Conservation (phyloP, 495 filamentous ascomycete species). For the Aspergillus ellipticus region DNA sequence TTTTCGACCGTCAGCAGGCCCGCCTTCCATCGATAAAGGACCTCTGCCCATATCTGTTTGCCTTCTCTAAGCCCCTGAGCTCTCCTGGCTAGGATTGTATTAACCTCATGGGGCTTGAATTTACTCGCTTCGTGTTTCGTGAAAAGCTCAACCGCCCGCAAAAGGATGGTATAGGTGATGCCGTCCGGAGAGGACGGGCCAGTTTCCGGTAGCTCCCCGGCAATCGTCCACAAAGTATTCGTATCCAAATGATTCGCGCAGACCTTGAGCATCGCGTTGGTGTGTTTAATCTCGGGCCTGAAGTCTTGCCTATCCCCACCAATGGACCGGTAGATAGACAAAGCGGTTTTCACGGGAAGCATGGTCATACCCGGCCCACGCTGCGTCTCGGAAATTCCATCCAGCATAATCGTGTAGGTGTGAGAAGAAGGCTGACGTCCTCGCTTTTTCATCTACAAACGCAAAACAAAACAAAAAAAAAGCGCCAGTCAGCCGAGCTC, state of each 20-base stretch:
- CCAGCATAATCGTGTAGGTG: slow-evolving; percentile 81
- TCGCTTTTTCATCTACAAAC: slow-evolving; percentile 88
- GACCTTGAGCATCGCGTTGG: slow-evolving; percentile 79
- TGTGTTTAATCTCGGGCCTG: slow-evolving; percentile 69
- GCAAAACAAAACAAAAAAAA: no score
- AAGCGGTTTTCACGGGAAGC: slow-evolving; percentile 57
- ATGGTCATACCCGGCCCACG: slow-evolving; percentile 28
- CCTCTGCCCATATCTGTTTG: slow-evolving; percentile 74
- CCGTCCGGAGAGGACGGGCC: slow-evolving; percentile 59
- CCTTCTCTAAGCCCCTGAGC: slow-evolving; percentile 50
- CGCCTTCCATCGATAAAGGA: slow-evolving; percentile 65
- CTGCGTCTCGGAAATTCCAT: slow-evolving; percentile 60
- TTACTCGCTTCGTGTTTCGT: slow-evolving; percentile 21
- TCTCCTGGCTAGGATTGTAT: slow-evolving; percentile 32
- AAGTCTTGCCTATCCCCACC: slow-evolving; percentile 51
- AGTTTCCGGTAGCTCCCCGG: slow-evolving; percentile 57
- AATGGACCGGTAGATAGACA: slow-evolving; percentile 72
- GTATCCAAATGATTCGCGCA: slow-evolving; percentile 67
- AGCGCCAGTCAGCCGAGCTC: no score
- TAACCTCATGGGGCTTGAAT: slow-evolving; percentile 27
- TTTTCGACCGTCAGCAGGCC: slow-evolving; percentile 70
- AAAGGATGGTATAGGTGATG: slow-evolving; percentile 73
- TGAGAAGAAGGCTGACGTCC: slow-evolving; percentile 65
- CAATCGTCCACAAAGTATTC: slow-evolving; percentile 71
- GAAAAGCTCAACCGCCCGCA: slow-evolving; percentile 61